These are phyloP conservation scores for Beauveria pseudobassiana DNA, from an alignment of 2,329 filamentous ascomycete genomes.

Conservation along the genomic window DNA sequence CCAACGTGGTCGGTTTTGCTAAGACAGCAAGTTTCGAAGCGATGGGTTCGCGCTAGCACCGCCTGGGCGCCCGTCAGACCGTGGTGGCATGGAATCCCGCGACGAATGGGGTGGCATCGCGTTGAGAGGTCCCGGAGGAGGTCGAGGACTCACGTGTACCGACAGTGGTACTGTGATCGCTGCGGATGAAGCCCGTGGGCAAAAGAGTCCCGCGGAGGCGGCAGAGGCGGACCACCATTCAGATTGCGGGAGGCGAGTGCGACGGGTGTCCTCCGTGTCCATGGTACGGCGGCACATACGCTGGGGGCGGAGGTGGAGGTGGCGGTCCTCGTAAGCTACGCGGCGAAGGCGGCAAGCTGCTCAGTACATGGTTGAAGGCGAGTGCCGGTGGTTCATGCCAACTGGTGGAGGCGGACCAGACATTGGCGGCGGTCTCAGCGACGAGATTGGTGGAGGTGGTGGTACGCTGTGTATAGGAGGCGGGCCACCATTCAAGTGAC, in stretches of 20 bases:
- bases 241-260: slow-evolving; percentile 19
- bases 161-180: slow-evolving; percentile 31
- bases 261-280: slow-evolving; percentile 9
- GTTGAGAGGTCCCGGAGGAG: slow-evolving; percentile 31
- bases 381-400: slow-evolving; percentile 30
- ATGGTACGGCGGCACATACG: slow-evolving; percentile 32
- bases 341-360: slow-evolving; percentile 42
- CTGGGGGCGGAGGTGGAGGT: slow-evolving; percentile 25
- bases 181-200: slow-evolving; percentile 36
- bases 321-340: slow-evolving; percentile 36
- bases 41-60: slow-evolving; percentile 75
- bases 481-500: slow-evolving; percentile 43
- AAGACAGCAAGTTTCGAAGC: slow-evolving; percentile 65
- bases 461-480: slow-evolving; percentile 25
- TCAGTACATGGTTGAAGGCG: slow-evolving; percentile 26
- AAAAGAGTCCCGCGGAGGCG: slow-evolving; percentile 25
- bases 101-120: slow-evolving; percentile 22
- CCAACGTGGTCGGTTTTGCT: slow-evolving; percentile 15
- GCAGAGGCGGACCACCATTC: slow-evolving; percentile 26
- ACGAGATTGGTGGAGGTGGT: slow-evolving; percentile 20
- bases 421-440: slow-evolving; percentile 43
- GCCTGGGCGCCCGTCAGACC: slow-evolving; percentile 39
- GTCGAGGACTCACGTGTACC: slow-evolving; percentile 34
- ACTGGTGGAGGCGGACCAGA: slow-evolving; percentile 34
- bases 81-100: slow-evolving; percentile 25